Base-by-base conservation (phyloP, 306 rosid genomes). In the Rosa persica region DNA sequence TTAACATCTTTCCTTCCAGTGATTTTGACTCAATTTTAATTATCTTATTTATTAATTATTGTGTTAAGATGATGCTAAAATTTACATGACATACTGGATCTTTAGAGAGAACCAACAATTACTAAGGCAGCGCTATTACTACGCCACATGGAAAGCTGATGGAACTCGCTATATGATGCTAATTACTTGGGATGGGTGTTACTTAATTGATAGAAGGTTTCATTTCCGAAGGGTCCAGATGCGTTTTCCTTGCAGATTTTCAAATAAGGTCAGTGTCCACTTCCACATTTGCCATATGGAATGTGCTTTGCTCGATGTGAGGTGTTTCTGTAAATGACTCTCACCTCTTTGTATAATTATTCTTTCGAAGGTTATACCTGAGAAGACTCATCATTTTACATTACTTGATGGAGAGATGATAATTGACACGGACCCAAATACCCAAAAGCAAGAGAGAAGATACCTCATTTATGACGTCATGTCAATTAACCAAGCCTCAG, bases 111-210 rank as follows among this genome's bases (percentile, higher is more conserved):
- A 94, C 78, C 87, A 92, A 78, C 97, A 91, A 83, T 85, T 94
- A 79, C 83, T 94, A 80, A 82, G 95, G 77, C 98, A 94, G 76
- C 97, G 97, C 51, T 94, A 92, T 83, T 94, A 94, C 84, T 94
- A 94, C 75, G 98, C 98, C 75, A 94, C 98, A 7, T 94, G 98
- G 98, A 94, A 94, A 90, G 98, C 98, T 79, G 96, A 94, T 83
- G 98, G 98, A 84, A 94, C 98, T 22, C 87, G 98, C 71, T 94
- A 94, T 85, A 94, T 94, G 98, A 92, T 94, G 98, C 89, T 92
- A 75, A 88, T 94, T 74, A 94, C 94, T 23, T 43, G 89, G 88
- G 98, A 94, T 76, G 98, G 97, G 22, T 94, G 98, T 83, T 94
- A 88, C 86, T 86, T 94, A 80, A 83, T 94, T 77, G 98, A 94